A percentile compares a stretch with the other conserved stretches of the same genome.
phyloP scores from a whole-genome alignment of 2,329 filamentous ascomycete species.

The Ophiostoma angusticollis region DNA sequence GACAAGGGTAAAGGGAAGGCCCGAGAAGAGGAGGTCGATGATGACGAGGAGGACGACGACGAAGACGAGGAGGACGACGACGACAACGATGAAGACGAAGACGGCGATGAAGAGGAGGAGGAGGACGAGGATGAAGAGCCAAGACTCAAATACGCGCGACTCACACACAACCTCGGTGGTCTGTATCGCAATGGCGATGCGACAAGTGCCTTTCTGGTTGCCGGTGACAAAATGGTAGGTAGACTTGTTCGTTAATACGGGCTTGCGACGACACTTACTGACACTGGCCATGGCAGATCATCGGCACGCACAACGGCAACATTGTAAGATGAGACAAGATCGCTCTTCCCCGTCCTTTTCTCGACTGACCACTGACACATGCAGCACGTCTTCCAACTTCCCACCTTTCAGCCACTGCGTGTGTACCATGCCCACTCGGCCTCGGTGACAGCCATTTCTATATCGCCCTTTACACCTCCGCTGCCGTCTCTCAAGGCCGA shows the following conservation, averaged over 20 bases:
- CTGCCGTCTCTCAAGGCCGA: constrained; percentile 32
- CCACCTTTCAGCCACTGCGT: constrained; percentile 66
- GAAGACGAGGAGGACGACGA: constrained; percentile 22
- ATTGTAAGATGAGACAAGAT: constrained; percentile 49
- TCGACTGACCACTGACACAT: constrained; percentile 11
- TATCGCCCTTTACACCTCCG: constrained; percentile 67
- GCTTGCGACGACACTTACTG: background rate
- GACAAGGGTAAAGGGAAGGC: constrained; percentile 7
- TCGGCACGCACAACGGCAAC: constrained; percentile 93
- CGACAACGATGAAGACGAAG: constrained; percentile 36
- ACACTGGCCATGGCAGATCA: constrained; percentile 41
- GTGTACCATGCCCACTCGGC: constrained; percentile 89
- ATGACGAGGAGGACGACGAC: constrained; percentile 17
- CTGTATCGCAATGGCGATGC: constrained; percentile 93
- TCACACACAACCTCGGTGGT: constrained; percentile 66
- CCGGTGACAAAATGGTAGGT: constrained; percentile 89
- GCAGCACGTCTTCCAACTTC: constrained; percentile 75
- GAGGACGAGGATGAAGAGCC: constrained; percentile 91
- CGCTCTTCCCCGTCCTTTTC: background rate
- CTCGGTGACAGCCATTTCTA: constrained; percentile 77
- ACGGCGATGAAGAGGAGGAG: constrained; percentile 55
- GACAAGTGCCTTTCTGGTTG: constrained; percentile 79
- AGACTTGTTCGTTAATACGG: too few relatives aligned
- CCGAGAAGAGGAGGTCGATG: constrained; percentile 13
- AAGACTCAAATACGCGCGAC: constrained; percentile 77